A percentile compares a stretch with the other conserved stretches of the same genome.
Evolutionary conservation across 164 flowering plant genomes (phyloP).

Genomic region (Vitis rotundifolia): DNA sequence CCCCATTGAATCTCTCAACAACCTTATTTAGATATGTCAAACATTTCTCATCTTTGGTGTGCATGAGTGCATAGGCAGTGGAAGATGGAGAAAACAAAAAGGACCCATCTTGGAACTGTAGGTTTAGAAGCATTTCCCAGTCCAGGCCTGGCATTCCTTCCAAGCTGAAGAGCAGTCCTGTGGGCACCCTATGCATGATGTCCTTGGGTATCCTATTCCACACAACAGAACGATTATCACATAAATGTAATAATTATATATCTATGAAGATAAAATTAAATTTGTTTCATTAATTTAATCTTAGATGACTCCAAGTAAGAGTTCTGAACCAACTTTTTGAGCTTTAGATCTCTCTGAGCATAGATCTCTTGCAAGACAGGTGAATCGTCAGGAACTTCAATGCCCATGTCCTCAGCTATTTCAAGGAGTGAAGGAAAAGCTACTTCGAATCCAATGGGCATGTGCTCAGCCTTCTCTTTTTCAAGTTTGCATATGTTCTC

Average conservation of each 20-base stretch:
- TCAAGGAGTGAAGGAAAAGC: constrained; percentile 86
- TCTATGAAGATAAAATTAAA: not conserved
- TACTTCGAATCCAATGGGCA: constrained; percentile 94
- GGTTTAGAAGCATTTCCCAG: constrained; percentile 78
- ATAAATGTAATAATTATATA: not conserved
- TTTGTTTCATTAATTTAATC: no score
- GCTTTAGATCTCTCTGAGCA: constrained; percentile 59
- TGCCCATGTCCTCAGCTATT: constrained; percentile 41
- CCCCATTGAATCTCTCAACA: constrained; percentile 76
- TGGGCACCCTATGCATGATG: constrained; percentile 72
- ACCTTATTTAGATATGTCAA: constrained; percentile 50
- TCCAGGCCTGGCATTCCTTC: constrained; percentile 85
- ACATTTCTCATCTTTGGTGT: constrained; percentile 73
- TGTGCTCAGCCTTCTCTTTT: constrained; percentile 73
- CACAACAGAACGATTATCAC: constrained; percentile 11
- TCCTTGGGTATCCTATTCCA: constrained; percentile 82
- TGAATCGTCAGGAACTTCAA: constrained; percentile 60
- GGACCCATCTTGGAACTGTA: constrained; percentile 82
- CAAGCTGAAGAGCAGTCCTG: constrained; percentile 84
- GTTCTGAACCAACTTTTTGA: constrained; percentile 45
- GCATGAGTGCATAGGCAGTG: constrained; percentile 87
- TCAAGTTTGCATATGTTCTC: constrained; percentile 62
- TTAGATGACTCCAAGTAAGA: not conserved
- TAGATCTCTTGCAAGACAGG: constrained; percentile 61
- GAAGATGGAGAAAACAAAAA: constrained; percentile 91